Conservation (phyloP, 2,329 filamentous ascomycete species). For the Neoascochyta sp. region DNA sequence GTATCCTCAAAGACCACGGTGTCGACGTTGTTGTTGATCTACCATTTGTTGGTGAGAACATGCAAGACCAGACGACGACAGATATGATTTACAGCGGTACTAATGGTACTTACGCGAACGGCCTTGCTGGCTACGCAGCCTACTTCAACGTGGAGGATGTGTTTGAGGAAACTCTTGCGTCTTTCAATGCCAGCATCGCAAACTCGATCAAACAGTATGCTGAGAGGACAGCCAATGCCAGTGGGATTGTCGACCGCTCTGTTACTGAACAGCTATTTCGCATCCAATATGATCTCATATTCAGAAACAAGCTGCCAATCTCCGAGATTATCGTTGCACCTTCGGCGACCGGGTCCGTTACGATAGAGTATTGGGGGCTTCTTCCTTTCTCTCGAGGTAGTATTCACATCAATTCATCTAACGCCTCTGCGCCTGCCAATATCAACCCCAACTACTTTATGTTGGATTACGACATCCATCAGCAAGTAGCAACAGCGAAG, state of each 20-base stretch:
- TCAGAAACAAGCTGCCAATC: conserved; percentile 21
- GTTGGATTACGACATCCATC: too few species aligned
- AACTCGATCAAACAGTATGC: neutral
- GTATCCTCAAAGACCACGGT: conserved; percentile 23
- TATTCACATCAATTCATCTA: conserved; percentile 41
- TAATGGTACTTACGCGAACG: neutral
- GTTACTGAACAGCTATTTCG: conserved; percentile 29
- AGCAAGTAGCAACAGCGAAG: too few species aligned
- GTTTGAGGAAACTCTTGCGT: neutral
- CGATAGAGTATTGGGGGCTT: conserved; percentile 10
- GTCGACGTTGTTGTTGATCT: conserved; percentile 28
- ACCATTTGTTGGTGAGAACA: conserved; percentile 33
- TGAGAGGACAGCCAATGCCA: neutral
- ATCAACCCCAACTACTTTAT: conserved; percentile 46
- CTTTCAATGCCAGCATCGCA: neutral
- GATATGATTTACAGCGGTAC: conserved; percentile 4
- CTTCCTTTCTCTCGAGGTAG: conserved; percentile 42
- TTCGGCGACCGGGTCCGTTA: conserved; percentile 11
- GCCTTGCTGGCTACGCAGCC: neutral
- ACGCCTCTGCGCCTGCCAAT: conserved; percentile 32
- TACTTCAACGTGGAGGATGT: neutral
- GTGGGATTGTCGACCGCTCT: neutral
- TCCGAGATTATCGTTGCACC: conserved; percentile 18
- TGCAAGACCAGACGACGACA: conserved; percentile 34
- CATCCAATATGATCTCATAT: conserved; percentile 15